Base-by-base conservation (phyloP, 2,329 filamentous ascomycete genomes). In the Aquanectria penicillioides region DNA sequence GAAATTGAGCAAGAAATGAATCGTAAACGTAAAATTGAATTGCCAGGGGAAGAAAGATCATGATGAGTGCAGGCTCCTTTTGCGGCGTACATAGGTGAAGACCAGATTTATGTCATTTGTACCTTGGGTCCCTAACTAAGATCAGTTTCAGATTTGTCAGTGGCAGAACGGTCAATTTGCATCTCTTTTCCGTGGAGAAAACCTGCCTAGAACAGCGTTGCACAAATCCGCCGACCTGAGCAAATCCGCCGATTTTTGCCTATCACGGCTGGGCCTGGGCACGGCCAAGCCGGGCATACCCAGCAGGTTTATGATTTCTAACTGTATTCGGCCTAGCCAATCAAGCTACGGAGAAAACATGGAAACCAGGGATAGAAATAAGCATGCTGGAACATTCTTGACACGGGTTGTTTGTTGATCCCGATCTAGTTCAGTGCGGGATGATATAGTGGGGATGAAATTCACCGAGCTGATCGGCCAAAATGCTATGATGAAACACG, bases 401-500 rank as follows among this genome's bases (percentile, higher is more conserved):
- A n/a, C n/a, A n/a, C n/a, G n/a, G n/a, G n/a, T n/a, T n/a, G n/a
- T n/a, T n/a, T n/a, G n/a, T n/a, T n/a, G n/a, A n/a, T n/a, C n/a
- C n/a, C n/a, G n/a, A n/a, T n/a, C n/a, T n/a, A n/a, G n/a, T n/a
- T n/a, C n/a, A n/a, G n/a, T n/a, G n/a, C n/a, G n/a, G 23, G 48
- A 52, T 41, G 48, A 18, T 4, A 28, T 26, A 17, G 12, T 26
- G 22, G 13, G 18, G 6, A 43, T 22, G 20, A 53, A 53, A 53
- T 53, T 53, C 50, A 44, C 50, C 50, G 50, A 53, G 49, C 18
- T 13, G 25, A 44, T 53, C 50, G 50, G 50, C n/a, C 7, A 34
- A 37, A 44, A 46, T 53, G 20, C 34, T 26, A 25, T 10, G 22
- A 31, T 41, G 34, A 38, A 34, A 25, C 46, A 11, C 41, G 23